Evolutionary conservation across 129 eudicot genomes (phyloP).

Genomic region (Artemisia tridentata): DNA sequence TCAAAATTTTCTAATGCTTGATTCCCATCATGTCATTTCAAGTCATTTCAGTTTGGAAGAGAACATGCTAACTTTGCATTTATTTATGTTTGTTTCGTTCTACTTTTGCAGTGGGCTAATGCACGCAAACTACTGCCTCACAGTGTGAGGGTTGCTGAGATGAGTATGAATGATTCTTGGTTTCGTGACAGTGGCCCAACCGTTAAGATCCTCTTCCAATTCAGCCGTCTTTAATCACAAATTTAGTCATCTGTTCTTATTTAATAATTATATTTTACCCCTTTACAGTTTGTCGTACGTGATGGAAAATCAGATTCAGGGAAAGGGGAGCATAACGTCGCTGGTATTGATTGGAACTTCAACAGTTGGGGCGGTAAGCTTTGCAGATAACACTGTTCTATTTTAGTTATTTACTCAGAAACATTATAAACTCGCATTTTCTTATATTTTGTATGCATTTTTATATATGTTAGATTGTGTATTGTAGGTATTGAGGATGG

Average conservation of each 20-base stretch:
- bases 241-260: slow-evolving; percentile 4
- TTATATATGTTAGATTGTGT: not conserved
- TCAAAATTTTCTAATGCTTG: slow-evolving; percentile 5
- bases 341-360: slow-evolving; percentile 95
- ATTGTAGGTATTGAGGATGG: slow-evolving; percentile 70
- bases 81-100: not conserved
- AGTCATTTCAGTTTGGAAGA: not conserved
- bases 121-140: slow-evolving; percentile 71
- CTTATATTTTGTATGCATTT: not conserved
- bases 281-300: slow-evolving; percentile 61
- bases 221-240: slow-evolving; percentile 8
- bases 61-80: not conserved
- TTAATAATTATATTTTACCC: not conserved
- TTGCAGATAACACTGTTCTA: not conserved
- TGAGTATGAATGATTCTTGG: slow-evolving; percentile 99
- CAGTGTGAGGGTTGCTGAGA: slow-evolving; percentile 84
- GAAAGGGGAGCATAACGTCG: slow-evolving; percentile 33
- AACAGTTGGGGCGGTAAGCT: slow-evolving; percentile 93
- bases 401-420: not conserved
- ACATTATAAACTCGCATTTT: not conserved
- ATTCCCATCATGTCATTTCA: slow-evolving; percentile 1
- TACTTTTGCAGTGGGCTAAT: slow-evolving; percentile 64
- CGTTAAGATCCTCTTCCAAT: slow-evolving; percentile 38
- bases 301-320: slow-evolving; percentile 37
- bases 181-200: slow-evolving; percentile 96